Base-by-base conservation (phyloP, 208 protist species). In the Trypanosoma caninum region DNA sequence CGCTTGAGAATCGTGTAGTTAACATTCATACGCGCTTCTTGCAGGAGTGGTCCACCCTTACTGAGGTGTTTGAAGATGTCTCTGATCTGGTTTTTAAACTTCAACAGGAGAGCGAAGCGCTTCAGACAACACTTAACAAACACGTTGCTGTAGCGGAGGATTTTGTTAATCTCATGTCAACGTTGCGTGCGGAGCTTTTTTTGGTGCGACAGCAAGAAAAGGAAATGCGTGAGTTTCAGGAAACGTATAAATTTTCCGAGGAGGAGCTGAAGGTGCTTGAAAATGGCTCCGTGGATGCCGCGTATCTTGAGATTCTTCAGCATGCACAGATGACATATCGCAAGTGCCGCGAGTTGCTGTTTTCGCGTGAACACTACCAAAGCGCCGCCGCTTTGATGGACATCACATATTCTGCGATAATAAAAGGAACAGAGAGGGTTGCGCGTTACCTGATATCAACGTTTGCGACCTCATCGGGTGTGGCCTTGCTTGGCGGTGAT, bases 301-400 rank as follows among this genome's bases (percentile, higher is more conserved):
- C 52, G 11, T 95, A 87, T 48, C 77, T 95, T 38, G 76, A 88
- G 38, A 72, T 84, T 44, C 79, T 95, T 23, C 74, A 82, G 41
- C 72, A 69, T 2, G 81, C 73, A 13, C 82, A 86, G 34, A 68
- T 63, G 59, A 81, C 85, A 54, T 76, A 93, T 55, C 69, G 59
- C 6, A 76, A 77, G 59, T 89, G 84, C 48, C 74, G 74, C 35
- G 58, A 72, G 25, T 71, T 95, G 37, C 53, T 91, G 42, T 73
- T 82, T 28, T 78, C 73, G 20, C 76, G 77, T 56, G 70, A 87
- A 45, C 70, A 78, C 52, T 78, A 87, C 27, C 69, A 87, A 45
- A 71, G 62, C 33, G 72, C 74, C 10, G 76, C 53, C 18, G 71
- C 76, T 11, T 65, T 92, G 56, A 86, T 92, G 74, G 82, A 91